phyloP scores from a whole-genome alignment of 331 rosid genomes.

The Erythrophleum ivorense region DNA sequence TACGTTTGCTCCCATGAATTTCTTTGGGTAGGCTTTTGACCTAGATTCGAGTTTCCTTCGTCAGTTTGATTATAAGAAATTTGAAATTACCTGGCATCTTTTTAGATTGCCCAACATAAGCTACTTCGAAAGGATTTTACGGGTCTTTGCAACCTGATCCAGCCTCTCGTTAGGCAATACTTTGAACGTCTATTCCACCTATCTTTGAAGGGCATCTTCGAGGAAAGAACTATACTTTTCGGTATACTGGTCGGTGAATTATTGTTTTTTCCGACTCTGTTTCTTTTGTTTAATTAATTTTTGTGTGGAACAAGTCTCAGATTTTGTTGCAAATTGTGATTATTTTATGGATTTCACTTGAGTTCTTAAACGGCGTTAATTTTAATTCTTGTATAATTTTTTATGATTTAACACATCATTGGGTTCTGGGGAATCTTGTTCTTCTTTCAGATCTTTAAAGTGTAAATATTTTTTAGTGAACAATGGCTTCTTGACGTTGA shows the following conservation, averaged over 20 bases:
- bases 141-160: conserved; percentile 13
- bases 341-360: not conserved
- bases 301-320: not conserved
- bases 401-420: not conserved
- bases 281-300: not conserved
- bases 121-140: not conserved
- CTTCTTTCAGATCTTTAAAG: not conserved
- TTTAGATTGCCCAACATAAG: not conserved
- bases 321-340: not conserved
- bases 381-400: not conserved
- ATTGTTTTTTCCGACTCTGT: not conserved
- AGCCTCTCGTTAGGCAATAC: not conserved
- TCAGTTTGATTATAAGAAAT: not conserved
- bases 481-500: not conserved
- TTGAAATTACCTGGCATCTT: not conserved
- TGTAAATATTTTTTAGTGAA: not conserved
- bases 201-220: not conserved
- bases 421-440: not conserved
- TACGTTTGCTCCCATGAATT: not conserved
- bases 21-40: not conserved
- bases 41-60: not conserved
- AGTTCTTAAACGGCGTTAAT: conserved; percentile 13
- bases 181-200: not conserved
- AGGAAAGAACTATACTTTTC: not conserved
- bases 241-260: not conserved